Base-by-base conservation (phyloP, 495 filamentous ascomycete species). In the Lasiosphaeria hispida region DNA sequence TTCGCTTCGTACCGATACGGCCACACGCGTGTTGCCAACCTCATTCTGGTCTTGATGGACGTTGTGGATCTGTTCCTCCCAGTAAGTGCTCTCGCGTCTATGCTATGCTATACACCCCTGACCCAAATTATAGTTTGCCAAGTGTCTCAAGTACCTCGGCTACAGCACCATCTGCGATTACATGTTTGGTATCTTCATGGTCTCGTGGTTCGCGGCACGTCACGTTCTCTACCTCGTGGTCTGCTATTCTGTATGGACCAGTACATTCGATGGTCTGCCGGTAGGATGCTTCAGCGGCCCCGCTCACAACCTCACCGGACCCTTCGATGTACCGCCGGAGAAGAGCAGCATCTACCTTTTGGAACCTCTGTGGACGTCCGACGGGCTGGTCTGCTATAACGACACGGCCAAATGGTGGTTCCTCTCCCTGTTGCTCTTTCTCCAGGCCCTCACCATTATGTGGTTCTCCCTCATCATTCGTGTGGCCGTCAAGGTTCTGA, bases 1-100 rank as follows among this genome's bases (percentile, higher is more conserved):
- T 84, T 85, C 62, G 79, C 81, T 11, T 90, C 87, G 44, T 98
- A 97, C 67, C 80, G 85, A 59, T 95, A 92, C 64, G 85, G 88
- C 63, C 85, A 91, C 65, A 92, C 87, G 23, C 86, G 87, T 48
- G 91, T 96, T 35, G 92, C 91, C 48, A 94, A 92, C 64, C 81
- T 96, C 45, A 91, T 97, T 59, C 76, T 98, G 59, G 88, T 88
- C 40, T 75, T 94, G 57, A 97, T 97, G 94, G 94, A 98, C 65
- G 79, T 96, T 40, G 90, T 96, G 7, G 94, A 98, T 66, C 77
- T 95, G 53, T 75, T 96, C 42, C 76, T 98, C 43, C 88, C 93
- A 33, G 92, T 97, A 75, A 69, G 90, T 80, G 17, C 5, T n/a
- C n/a, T 9, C 4, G 30, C 3, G 15, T 33, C 34, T 41, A 13